Percentiles rank a stretch among this genome's conserved stretches.
These are phyloP conservation scores for Coniferiporia sulphurascens DNA, from an alignment of 1,284 basidiomycete genomes.

Conservation along the genomic window DNA sequence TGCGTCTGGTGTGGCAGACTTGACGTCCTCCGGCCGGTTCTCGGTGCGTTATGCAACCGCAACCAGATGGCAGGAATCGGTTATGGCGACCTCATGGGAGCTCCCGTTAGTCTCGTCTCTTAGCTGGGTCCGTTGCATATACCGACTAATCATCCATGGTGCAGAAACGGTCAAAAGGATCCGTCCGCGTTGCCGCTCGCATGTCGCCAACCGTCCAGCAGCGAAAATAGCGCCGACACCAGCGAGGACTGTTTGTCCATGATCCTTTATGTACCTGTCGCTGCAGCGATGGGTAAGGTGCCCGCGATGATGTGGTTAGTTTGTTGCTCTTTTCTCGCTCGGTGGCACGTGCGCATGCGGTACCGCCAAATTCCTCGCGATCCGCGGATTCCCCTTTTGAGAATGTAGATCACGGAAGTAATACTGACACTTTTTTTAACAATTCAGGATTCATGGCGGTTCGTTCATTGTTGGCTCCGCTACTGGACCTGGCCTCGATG, in stretches of 20 bases:
- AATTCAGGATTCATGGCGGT: slow-evolving; percentile 80
- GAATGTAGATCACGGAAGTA: slow-evolving; percentile 2
- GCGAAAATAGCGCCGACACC: slow-evolving; percentile 43
- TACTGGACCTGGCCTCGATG: slow-evolving; percentile 72
- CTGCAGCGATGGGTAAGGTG: slow-evolving; percentile 31
- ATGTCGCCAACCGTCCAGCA: slow-evolving; percentile 56
- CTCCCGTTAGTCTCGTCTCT: slow-evolving; percentile 49
- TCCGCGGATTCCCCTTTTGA: background rate
- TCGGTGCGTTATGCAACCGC: slow-evolving; percentile 62
- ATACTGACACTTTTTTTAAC: background rate
- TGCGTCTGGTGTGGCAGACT: slow-evolving; percentile 48
- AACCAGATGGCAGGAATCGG: slow-evolving; percentile 53
- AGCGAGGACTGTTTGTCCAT: slow-evolving; percentile 76
- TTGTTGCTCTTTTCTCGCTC: background rate
- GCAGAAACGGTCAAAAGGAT: slow-evolving; percentile 49
- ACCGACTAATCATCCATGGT: background rate
- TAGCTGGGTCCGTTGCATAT: too few relatives aligned
- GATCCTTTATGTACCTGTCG: slow-evolving; percentile 62
- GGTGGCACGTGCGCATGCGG: too few relatives aligned
- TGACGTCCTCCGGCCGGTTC: slow-evolving; percentile 48
- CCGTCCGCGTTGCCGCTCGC: slow-evolving; percentile 55
- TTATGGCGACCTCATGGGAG: slow-evolving; percentile 47
- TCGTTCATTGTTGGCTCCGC: slow-evolving; percentile 74
- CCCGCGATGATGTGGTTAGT: slow-evolving; percentile 65
- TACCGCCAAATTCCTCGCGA: too few relatives aligned